phyloP scores from a whole-genome alignment of 768 basidiomycete species.

The Boletus vermiculosoides region DNA sequence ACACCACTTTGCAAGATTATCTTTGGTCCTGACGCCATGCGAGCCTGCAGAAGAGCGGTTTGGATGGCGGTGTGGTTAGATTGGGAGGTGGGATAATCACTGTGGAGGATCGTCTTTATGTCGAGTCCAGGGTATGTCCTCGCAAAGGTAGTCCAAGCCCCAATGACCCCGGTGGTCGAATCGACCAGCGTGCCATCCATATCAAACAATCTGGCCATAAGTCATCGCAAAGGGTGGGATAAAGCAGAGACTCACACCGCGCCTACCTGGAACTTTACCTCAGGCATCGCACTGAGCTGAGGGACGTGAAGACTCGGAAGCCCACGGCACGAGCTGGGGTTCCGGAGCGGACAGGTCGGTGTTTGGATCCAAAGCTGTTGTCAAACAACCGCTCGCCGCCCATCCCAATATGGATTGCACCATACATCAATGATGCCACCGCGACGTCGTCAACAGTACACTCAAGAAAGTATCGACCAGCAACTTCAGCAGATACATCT shows the following conservation, averaged over 20 bases:
- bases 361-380: conserved; percentile 38
- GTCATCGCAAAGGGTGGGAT: neutral
- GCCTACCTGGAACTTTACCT: conserved; percentile 37
- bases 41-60: conserved; percentile 43
- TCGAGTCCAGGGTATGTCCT: conserved; percentile 66
- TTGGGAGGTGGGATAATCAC: conserved; percentile 38
- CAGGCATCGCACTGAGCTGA: conserved; percentile 27
- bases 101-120: conserved; percentile 57
- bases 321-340: neutral
- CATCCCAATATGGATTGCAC: conserved; percentile 13
- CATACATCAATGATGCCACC: conserved; percentile 57
- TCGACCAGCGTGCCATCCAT: conserved; percentile 86
- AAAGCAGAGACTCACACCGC: conserved; percentile 36
- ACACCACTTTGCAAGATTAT: conserved; percentile 75
- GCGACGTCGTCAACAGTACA: conserved; percentile 68
- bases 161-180: conserved; percentile 78
- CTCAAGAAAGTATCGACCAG: conserved; percentile 82
- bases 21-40: conserved; percentile 82
- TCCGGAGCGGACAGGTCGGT: conserved; percentile 7
- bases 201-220: conserved; percentile 59
- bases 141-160: conserved; percentile 80
- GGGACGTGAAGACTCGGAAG: neutral
- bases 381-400: conserved; percentile 38
- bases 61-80: neutral
- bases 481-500: conserved; percentile 91